Base-by-base conservation (phyloP, 352 stramenopile species). In the Phytopythium vexans region DNA sequence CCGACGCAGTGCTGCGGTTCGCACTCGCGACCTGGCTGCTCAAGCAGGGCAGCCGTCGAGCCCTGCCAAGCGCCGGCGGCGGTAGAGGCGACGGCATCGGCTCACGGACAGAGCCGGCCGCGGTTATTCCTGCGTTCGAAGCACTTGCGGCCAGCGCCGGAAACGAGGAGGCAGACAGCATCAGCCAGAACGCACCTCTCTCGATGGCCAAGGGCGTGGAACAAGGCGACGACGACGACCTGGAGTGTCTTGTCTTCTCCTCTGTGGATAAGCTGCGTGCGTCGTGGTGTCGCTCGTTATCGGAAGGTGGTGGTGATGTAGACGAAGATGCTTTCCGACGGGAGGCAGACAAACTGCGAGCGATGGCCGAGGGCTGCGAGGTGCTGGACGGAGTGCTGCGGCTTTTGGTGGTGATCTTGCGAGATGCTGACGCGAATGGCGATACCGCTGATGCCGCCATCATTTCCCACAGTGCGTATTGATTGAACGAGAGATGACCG, bases 21-120 rank as follows among this genome's bases (percentile, higher is more conserved):
- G 68, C 66, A 21, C 65, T 74, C 52, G 58, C 65, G 38, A 72
- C 68, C 34, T 72, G 72, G 46, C 62, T 72, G 16, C 65, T 77
- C 62, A 74, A 72, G 39, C 61, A 53, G 32, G 52, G 58, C 10
- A 33, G 33, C 0, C 14, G 12, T 51, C 42, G 16, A 27, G 21
- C 21, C 2, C 21, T 27, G 21, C 21, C 21, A 32, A 43, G 6
- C 37, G 10, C 7, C 7, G 32, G 36, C 16, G 33, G 9, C 27
- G 6, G 9, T 38, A 39, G 15, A n/a, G 9, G 34, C 47, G 14
- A 37, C 8, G 36, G 47, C 16, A 42, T 34, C 27, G 21, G 21
- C 21, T 27, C 21, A 27, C 2, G 21, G 21, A 27, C 21, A 27
- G 47, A 44, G 5, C 15, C 9, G 16, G 35, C 16, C 10, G 15